A percentile compares a stretch with the other conserved stretches of the same genome.
Conservation (phyloP, 257 asterid genomes). For the Solanum chilense region DNA sequence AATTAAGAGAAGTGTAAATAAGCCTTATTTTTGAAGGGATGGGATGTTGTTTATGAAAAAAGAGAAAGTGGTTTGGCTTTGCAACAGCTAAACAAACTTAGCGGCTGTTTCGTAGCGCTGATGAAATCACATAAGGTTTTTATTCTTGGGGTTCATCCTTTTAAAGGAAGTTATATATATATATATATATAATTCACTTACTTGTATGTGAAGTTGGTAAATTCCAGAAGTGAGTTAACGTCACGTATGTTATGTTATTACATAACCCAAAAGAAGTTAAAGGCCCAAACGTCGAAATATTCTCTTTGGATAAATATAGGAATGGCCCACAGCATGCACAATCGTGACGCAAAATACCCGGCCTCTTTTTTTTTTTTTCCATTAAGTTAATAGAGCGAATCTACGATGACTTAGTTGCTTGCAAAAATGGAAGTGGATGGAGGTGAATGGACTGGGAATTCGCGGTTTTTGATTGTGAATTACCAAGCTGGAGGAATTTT, state of each 20-base stretch:
- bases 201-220: neutral
- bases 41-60: neutral
- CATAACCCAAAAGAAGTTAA: neutral
- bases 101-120: neutral
- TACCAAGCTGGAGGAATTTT: slow-evolving; percentile 51
- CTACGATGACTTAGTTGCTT: neutral
- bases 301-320: neutral
- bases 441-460: slow-evolving; percentile 3
- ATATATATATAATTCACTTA: too few species aligned
- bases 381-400: too few species aligned
- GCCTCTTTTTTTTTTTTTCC: neutral
- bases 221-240: neutral
- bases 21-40: neutral
- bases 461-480: slow-evolving; percentile 46
- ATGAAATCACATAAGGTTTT: neutral
- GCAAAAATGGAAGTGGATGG: neutral
- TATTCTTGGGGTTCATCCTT: too few species aligned
- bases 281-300: neutral
- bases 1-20: neutral
- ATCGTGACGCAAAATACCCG: too few species aligned
- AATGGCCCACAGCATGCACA: neutral
- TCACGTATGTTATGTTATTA: neutral
- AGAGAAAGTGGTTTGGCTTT: neutral
- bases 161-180: too few species aligned
- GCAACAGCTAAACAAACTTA: neutral